Percentiles rank a stretch among this genome's conserved stretches.
These are phyloP conservation scores for Coprinopsis cinerea DNA, from an alignment of 768 basidiomycete species.

Conservation along the genomic window DNA sequence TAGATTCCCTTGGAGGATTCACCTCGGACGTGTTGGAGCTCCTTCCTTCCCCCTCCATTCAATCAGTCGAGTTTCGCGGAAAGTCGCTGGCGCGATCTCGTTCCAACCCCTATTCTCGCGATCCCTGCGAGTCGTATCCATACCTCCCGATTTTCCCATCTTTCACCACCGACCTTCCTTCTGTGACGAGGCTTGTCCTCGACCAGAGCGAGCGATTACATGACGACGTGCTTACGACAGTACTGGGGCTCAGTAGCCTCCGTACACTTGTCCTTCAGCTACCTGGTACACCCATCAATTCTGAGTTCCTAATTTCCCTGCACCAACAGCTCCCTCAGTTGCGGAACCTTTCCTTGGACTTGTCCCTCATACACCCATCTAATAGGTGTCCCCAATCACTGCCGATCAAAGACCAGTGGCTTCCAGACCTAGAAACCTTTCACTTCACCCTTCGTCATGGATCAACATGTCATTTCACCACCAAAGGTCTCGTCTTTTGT, in stretches of 20 bases:
- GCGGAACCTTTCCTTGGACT: background rate
- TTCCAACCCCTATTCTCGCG: too few relatives aligned
- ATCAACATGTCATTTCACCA: too few relatives aligned
- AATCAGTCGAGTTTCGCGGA: background rate
- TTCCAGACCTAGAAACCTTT: too few relatives aligned
- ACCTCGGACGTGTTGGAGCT: background rate
- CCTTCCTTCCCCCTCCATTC: background rate
- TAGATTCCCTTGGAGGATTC: background rate
- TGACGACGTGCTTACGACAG: background rate
- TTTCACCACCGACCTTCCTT: background rate
- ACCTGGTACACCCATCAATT: background rate
- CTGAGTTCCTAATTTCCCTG: background rate
- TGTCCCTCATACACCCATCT: background rate
- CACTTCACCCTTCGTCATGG: too few relatives aligned
- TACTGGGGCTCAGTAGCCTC: background rate
- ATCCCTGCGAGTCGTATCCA: too few relatives aligned
- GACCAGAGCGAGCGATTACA: background rate
- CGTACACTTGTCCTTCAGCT: background rate
- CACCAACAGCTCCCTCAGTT: background rate
- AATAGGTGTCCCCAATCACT: too few relatives aligned
- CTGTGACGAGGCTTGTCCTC: background rate
- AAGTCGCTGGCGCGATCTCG: background rate
- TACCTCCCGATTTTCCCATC: background rate
- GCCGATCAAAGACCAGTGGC: too few relatives aligned
- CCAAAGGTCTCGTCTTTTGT: too few relatives aligned